These are phyloP conservation scores for Plasmopara muralis DNA, from an alignment of 352 stramenopile species.

Conservation along the genomic window DNA sequence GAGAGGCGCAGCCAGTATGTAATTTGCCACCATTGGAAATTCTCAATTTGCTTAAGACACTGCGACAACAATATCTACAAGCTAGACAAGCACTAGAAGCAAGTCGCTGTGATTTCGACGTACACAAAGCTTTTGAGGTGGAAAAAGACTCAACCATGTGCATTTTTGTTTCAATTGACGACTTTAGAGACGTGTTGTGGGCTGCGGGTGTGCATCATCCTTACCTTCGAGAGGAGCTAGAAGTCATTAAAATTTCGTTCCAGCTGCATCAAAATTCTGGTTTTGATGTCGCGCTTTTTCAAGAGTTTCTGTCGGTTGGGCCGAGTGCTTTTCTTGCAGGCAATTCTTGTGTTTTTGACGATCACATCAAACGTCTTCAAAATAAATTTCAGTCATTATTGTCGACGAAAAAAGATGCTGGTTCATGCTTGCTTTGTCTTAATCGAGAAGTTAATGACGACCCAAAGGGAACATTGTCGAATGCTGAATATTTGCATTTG, in stretches of 20 bases:
- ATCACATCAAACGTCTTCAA: conserved; percentile 48
- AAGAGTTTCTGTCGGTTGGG: conserved; percentile 43
- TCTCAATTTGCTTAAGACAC: conserved; percentile 40
- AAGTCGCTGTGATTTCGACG: conserved; percentile 32
- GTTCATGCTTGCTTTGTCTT: conserved; percentile 32
- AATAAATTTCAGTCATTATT: conserved; percentile 53
- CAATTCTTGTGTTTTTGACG: conserved; percentile 37
- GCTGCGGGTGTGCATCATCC: conserved; percentile 47
- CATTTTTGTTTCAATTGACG: conserved; percentile 41
- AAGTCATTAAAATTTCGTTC: conserved; percentile 55
- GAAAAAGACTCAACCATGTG: conserved; percentile 29
- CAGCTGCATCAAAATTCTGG: conserved; percentile 27
- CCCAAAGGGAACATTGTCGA: conserved; percentile 45
- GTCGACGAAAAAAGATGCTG: conserved; percentile 47
- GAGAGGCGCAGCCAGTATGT: conserved; percentile 14
- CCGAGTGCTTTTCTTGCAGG: conserved; percentile 40
- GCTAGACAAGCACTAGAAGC: conserved; percentile 19
- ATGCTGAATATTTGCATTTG: conserved; percentile 59
- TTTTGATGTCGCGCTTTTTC: conserved; percentile 53
- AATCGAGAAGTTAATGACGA: conserved; percentile 57
- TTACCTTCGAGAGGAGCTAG: conserved; percentile 62
- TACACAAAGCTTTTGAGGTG: conserved; percentile 42
- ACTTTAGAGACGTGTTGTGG: conserved; percentile 75
- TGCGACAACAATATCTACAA: conserved; percentile 37
- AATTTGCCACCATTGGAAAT: conserved; percentile 35